Evolutionary conservation across 2,329 filamentous ascomycete genomes (phyloP), one percentile per base, ranked within the genome.

Genomic region (Fusarium nelsonii): DNA sequence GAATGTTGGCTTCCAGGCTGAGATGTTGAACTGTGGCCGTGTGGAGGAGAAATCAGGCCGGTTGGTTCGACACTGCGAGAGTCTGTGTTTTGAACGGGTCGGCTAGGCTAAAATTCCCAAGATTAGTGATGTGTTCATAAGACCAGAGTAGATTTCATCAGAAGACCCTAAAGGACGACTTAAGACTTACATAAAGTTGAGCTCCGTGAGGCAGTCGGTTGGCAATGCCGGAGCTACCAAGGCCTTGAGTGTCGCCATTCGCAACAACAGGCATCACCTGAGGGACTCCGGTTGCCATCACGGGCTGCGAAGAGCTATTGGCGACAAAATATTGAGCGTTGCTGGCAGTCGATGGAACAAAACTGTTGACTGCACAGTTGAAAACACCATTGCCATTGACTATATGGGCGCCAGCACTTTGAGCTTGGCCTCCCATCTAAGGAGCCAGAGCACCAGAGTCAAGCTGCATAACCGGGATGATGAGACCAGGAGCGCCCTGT

Each of bases 371-470:
- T 16, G 23, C 18, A 23, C 26, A 16, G 16, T 59, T 61, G 18
- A n/a, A 11, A 16, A 9, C 23, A 11, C 34, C 15, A 20, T 52
- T 49, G 32, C 39, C 54, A 37, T 43, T 26, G 16, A 33, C 16
- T 43, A 54, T 51, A 16, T 32, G 16, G 36, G 43, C 26, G 6
- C 43, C 56, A 37, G 34, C 48, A 39, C 46, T 33, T 41, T 62
- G 56, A 40, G 51, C 58, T 56, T 72, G 71, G 36, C 54, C 68
- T 46, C 73, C 73, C 64, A 70, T 63, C 73, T 74, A 75, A 71
- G 71, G 73, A 12, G 41, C 58, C 64, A 50, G 26, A 56, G 63
- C 48, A 49, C 39, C 34, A 34, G 51, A 32, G 40, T 23, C 10
- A 18, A 44, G 45, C 28, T 53, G n/a, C 54, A 43, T 51, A 23